These are phyloP conservation scores for Talaromyces sp. DNA, from an alignment of 2,329 filamentous ascomycete species.

Conservation along the genomic window DNA sequence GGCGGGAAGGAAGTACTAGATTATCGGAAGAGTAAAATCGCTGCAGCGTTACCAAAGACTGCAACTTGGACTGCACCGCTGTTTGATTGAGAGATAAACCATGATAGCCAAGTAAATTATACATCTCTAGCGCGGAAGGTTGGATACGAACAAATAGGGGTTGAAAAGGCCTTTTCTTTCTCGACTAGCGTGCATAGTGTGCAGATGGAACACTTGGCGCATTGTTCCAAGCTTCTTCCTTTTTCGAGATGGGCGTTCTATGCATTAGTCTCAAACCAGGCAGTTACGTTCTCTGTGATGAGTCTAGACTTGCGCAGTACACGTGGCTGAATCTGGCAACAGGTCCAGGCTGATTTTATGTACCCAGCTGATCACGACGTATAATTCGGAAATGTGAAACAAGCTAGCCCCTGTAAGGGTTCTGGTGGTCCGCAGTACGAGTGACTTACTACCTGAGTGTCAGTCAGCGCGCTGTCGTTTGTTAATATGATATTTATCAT, in stretches of 20 bases:
- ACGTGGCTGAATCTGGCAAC: not conserved
- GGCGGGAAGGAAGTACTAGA: too few species aligned
- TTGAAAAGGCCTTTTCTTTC: too few species aligned
- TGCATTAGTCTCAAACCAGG: not conserved
- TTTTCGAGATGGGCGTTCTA: not conserved
- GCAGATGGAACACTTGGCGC: too few species aligned
- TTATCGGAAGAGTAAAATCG: too few species aligned
- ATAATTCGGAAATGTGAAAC: not conserved
- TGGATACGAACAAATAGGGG: too few species aligned
- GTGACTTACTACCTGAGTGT: not conserved
- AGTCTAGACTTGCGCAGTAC: not conserved
- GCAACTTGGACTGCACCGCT: too few species aligned
- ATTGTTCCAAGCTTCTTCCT: not conserved
- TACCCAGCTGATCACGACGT: too few species aligned
- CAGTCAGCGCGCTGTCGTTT: not conserved
- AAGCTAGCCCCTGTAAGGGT: not conserved
- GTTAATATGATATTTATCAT: conserved; percentile 1
- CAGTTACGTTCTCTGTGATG: not conserved
- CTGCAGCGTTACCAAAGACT: too few species aligned
- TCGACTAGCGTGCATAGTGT: too few species aligned
- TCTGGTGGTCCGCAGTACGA: not conserved
- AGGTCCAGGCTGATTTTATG: not conserved
- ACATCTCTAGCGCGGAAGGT: too few species aligned
- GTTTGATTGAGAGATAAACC: too few species aligned
- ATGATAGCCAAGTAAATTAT: too few species aligned